A percentile compares a stretch with the other conserved stretches of the same genome.
These are phyloP conservation scores for Ascochyta rabiei DNA, from an alignment of 2,329 filamentous ascomycete species.

Conservation along the genomic window DNA sequence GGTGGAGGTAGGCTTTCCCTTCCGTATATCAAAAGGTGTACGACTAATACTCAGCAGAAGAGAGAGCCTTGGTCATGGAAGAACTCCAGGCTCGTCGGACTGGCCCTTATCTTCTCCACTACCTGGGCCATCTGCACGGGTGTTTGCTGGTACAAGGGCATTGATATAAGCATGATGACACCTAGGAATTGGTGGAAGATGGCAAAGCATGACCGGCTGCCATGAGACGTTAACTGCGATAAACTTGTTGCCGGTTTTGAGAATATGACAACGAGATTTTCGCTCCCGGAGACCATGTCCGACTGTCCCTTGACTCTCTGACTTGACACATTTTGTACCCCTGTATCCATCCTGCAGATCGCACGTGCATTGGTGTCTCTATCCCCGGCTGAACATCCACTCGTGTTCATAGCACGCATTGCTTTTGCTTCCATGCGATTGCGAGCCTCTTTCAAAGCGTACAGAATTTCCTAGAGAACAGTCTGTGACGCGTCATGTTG, in stretches of 20 bases:
- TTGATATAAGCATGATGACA: slow-evolving; percentile 31
- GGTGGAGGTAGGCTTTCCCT: neutral
- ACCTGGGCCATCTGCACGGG: slow-evolving; percentile 31
- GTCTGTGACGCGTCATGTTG: neutral
- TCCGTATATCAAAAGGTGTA: neutral
- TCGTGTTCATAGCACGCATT: neutral
- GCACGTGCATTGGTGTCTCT: neutral
- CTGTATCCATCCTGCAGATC: neutral
- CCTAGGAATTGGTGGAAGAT: slow-evolving; percentile 26
- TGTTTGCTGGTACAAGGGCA: slow-evolving; percentile 33
- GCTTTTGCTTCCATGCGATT: neutral
- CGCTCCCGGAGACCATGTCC: neutral
- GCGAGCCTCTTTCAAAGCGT: neutral
- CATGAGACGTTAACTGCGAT: neutral
- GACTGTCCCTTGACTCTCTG: too few relatives aligned
- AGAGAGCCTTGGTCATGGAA: slow-evolving; percentile 35
- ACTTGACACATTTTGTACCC: neutral
- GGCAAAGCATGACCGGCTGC: slow-evolving; percentile 10
- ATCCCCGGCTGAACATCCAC: neutral
- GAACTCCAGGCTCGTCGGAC: slow-evolving; percentile 32
- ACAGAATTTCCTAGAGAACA: neutral
- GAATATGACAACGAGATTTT: neutral
- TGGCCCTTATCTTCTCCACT: slow-evolving; percentile 28
- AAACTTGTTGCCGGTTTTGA: neutral
- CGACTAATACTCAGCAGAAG: slow-evolving; percentile 12